A percentile compares a stretch with the other conserved stretches of the same genome.
Conservation (phyloP, 345 rosid species). For the Populus alba region DNA sequence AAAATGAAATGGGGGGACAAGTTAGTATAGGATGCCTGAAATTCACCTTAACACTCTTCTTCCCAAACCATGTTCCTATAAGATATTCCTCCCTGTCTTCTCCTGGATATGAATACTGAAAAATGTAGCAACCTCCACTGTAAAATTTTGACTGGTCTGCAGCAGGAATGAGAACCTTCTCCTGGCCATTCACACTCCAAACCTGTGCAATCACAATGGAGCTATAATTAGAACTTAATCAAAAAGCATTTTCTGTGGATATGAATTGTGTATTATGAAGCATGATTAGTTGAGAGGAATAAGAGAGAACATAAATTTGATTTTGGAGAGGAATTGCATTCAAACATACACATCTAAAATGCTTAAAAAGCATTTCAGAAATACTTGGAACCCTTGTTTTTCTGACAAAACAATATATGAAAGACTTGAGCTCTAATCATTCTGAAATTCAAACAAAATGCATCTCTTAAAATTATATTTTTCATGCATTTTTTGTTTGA, state of each 20-base stretch:
- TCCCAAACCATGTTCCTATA: too few relatives aligned
- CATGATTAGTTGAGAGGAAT: not conserved
- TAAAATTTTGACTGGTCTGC: slow-evolving; percentile 84
- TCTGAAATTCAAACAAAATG: not conserved
- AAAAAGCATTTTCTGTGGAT: not conserved
- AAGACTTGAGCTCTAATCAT: not conserved
- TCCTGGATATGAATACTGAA: slow-evolving; percentile 89
- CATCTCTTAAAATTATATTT: not conserved
- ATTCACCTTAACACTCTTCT: too few relatives aligned
- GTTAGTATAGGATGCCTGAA: too few relatives aligned
- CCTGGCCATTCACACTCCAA: slow-evolving; percentile 73
- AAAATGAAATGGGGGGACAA: too few relatives aligned
- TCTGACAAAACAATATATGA: not conserved
- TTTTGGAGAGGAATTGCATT: not conserved
- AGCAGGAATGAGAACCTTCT: slow-evolving; percentile 71
- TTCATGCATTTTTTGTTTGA: not conserved
- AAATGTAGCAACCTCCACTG: slow-evolving; percentile 75
- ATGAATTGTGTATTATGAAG: too few relatives aligned
- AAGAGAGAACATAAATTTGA: not conserved
- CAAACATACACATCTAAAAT: not conserved
- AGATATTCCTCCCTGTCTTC: slow-evolving; percentile 89
- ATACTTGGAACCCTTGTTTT: not conserved
- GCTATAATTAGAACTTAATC: slow-evolving; percentile 12
- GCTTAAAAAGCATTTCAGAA: not conserved
- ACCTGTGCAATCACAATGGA: slow-evolving; percentile 46